Percentiles rank a stretch among this genome's conserved stretches.
Evolutionary conservation across 257 asterid genomes (phyloP).

Genomic region (Solanum clarkiae): DNA sequence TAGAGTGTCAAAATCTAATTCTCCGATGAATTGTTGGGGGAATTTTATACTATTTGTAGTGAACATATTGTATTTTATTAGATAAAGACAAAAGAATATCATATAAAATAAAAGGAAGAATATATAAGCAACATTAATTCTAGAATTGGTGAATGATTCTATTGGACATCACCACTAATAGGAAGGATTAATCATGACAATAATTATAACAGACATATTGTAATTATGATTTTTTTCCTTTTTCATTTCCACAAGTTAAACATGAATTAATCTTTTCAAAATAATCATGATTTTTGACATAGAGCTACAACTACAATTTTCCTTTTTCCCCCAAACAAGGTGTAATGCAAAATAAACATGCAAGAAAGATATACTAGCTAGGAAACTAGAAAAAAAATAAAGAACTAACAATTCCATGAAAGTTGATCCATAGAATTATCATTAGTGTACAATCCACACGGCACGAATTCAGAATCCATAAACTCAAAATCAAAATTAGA

Average conservation of each 20-base stretch:
- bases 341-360: not conserved
- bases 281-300: not conserved
- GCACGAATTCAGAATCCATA: constrained; percentile 32
- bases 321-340: not conserved
- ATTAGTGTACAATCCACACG: constrained; percentile 29
- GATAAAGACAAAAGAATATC: not conserved
- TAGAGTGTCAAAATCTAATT: not conserved
- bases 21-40: not conserved
- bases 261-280: not conserved
- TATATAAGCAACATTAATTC: not conserved
- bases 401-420: constrained; percentile 49
- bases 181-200: not conserved
- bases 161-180: not conserved
- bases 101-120: not conserved
- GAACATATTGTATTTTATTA: not conserved
- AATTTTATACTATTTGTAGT: not conserved
- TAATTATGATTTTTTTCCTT: not conserved
- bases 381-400: not conserved
- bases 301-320: not conserved
- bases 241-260: not conserved
- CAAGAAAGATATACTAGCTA: not conserved
- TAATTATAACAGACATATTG: not conserved
- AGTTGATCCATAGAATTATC: constrained; percentile 39
- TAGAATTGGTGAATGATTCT: not conserved
- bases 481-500: constrained; percentile 47